phyloP scores from a whole-genome alignment of 139 green algal species.

The Chlorella sp. region DNA sequence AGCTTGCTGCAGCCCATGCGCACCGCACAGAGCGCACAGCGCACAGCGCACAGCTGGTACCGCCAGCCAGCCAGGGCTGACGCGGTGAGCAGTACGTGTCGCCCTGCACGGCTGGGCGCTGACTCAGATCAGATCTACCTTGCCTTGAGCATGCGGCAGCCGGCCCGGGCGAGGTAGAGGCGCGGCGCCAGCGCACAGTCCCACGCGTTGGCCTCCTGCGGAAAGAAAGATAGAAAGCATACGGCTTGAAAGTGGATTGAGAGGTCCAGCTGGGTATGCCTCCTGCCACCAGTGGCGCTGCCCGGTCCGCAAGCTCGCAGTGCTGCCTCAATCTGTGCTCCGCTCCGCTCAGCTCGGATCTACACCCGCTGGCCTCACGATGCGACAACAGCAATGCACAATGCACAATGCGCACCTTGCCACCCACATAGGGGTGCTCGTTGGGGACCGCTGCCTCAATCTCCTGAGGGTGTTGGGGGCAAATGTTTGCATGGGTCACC shows the following conservation, averaged over 20 bases:
- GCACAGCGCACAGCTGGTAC: not conserved
- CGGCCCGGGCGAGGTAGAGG: constrained; percentile 76
- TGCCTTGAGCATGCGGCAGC: constrained; percentile 49
- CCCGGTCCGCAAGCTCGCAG: too few species aligned
- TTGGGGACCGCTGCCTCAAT: constrained; percentile 11
- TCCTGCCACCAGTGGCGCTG: too few species aligned
- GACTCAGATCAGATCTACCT: not conserved
- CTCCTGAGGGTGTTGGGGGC: not conserved
- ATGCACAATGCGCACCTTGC: constrained; percentile 3
- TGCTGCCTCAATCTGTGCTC: too few species aligned
- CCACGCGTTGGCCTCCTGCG: constrained; percentile 47
- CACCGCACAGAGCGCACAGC: not conserved
- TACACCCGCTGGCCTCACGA: too few species aligned
- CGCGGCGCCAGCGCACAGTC: constrained; percentile 79
- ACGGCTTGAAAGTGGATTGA: too few species aligned
- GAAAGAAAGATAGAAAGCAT: too few species aligned
- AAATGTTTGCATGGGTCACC: too few species aligned
- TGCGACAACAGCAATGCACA: too few species aligned
- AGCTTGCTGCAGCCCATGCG: too few species aligned
- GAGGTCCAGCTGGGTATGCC: too few species aligned
- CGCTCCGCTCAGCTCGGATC: too few species aligned
- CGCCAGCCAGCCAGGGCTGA: not conserved
- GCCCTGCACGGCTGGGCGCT: not conserved
- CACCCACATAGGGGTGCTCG: constrained; percentile 67
- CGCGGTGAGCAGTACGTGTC: not conserved